These are phyloP conservation scores for Fragilaria crotonensis DNA, from an alignment of 108 stramenopile genomes.

Conservation along the genomic window DNA sequence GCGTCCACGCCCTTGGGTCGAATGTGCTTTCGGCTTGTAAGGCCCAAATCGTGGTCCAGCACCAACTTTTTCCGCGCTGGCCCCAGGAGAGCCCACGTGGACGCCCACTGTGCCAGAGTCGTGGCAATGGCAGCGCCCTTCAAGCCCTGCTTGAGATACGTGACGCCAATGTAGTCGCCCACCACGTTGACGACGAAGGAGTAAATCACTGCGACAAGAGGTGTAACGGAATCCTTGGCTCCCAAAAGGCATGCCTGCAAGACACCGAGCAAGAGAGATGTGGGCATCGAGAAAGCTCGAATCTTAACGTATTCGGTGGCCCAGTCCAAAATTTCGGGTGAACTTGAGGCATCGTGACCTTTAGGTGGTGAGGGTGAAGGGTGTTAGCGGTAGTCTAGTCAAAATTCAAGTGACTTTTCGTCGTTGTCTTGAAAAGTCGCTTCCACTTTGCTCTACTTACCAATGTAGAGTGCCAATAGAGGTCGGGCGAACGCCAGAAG, in stretches of 20 bases:
- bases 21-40: conserved; percentile 1
- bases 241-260: conserved; percentile 75
- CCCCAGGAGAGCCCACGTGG: conserved; percentile 57
- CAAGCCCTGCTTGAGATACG: conserved; percentile 52
- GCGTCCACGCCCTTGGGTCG: conserved; percentile 4
- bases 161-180: conserved; percentile 71
- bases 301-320: conserved; percentile 78
- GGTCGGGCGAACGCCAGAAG: conserved; percentile 50
- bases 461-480: conserved; percentile 72
- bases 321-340: conserved; percentile 61
- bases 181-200: conserved; percentile 60
- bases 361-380: neutral
- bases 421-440: neutral
- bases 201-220: conserved; percentile 66
- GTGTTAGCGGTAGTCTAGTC: neutral
- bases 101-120: conserved; percentile 58
- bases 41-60: conserved; percentile 22
- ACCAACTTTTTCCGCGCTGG: conserved; percentile 57
- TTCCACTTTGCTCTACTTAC: conserved; percentile 23
- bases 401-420: neutral
- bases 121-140: conserved; percentile 82
- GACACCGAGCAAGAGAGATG: conserved; percentile 66
- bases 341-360: conserved; percentile 51
- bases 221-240: conserved; percentile 80
- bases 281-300: conserved; percentile 79